A percentile compares a stretch with the other conserved stretches of the same genome.
Conservation (phyloP, 352 stramenopile species). For the Phytophthora kernoviae region DNA sequence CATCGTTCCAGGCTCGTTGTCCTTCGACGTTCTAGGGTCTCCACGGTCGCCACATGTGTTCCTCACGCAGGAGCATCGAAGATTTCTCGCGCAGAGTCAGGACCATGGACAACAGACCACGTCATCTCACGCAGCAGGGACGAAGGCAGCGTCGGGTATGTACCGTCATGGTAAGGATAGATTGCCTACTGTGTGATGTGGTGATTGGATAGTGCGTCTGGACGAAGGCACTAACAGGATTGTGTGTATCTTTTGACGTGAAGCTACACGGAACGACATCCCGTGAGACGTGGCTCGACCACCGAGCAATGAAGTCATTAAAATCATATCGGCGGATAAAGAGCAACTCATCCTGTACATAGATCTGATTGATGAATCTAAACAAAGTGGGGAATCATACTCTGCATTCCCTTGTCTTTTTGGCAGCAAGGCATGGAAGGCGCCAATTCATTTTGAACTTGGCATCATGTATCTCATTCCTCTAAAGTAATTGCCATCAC, state of each 20-base stretch:
- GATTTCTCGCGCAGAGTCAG: slow-evolving; percentile 38
- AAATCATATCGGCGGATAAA: slow-evolving; percentile 10
- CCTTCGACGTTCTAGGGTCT: slow-evolving; percentile 47
- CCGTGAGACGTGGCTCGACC: slow-evolving; percentile 20
- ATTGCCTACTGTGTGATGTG: neutral
- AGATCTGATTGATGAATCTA: neutral
- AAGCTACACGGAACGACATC: slow-evolving; percentile 21
- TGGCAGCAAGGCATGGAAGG: too few relatives aligned
- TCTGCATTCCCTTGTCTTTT: too few relatives aligned
- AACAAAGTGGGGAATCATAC: too few relatives aligned
- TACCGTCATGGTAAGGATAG: slow-evolving; percentile 12
- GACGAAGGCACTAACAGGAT: slow-evolving; percentile 13
- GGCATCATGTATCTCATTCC: neutral
- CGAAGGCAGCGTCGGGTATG: slow-evolving; percentile 7
- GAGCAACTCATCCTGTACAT: slow-evolving; percentile 4
- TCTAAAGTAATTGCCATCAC: slow-evolving; percentile 10
- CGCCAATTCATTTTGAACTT: too few relatives aligned
- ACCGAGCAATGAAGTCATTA: neutral
- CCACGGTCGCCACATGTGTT: slow-evolving; percentile 48
- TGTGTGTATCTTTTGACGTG: slow-evolving; percentile 6
- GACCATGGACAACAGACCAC: slow-evolving; percentile 28
- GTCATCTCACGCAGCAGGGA: slow-evolving; percentile 6
- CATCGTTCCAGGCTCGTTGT: slow-evolving; percentile 50
- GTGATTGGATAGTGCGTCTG: slow-evolving; percentile 15
- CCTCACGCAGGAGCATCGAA: slow-evolving; percentile 34